These are phyloP conservation scores for Pleurotus tuber-regium DNA, from an alignment of 768 basidiomycete genomes.

Conservation along the genomic window DNA sequence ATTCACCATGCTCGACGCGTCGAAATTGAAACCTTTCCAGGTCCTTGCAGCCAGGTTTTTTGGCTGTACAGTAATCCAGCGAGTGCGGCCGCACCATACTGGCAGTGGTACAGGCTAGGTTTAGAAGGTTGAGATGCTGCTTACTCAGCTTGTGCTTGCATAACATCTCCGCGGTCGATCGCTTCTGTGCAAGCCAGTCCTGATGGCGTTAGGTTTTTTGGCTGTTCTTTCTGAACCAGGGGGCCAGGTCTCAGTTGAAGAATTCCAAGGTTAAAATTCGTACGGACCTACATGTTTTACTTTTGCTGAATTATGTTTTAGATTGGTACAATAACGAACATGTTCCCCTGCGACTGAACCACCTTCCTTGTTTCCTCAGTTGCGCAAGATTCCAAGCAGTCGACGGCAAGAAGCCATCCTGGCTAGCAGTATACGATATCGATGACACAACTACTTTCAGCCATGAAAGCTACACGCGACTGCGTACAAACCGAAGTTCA, in stretches of 20 bases:
- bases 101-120: too few species aligned
- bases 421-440: conserved; percentile 52
- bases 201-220: conserved; percentile 36
- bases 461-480: conserved; percentile 40
- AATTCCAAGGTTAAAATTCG: conserved; percentile 40
- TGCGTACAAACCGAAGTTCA: conserved; percentile 41
- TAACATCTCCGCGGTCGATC: not conserved
- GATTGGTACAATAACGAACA: conserved; percentile 61
- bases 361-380: conserved; percentile 43
- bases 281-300: not conserved
- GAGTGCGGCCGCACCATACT: too few species aligned
- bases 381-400: conserved; percentile 42
- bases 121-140: too few species aligned
- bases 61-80: too few species aligned
- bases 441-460: conserved; percentile 38
- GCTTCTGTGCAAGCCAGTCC: not conserved
- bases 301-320: conserved; percentile 12
- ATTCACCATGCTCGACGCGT: too few species aligned
- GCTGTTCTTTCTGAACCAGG: conserved; percentile 47
- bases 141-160: not conserved
- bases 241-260: conserved; percentile 35
- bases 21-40: too few species aligned
- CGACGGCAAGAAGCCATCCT: conserved; percentile 35
- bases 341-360: conserved; percentile 46
- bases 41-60: too few species aligned